Base-by-base conservation (phyloP, 2,329 filamentous ascomycete genomes). In the Pyrenochaeta sp. region DNA sequence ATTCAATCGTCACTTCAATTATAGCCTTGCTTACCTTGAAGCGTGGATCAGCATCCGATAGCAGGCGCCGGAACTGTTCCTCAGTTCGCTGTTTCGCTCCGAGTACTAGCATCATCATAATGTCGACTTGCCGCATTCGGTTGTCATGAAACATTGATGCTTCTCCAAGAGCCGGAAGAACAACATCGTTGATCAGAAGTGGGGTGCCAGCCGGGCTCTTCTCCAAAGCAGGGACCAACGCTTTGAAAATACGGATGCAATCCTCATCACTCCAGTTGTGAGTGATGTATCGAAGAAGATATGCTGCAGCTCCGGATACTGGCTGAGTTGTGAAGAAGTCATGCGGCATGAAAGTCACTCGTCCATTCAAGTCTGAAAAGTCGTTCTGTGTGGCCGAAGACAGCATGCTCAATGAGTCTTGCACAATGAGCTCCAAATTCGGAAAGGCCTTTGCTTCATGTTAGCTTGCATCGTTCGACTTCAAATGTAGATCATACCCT, bases 241-340 rank as follows among this genome's bases (percentile, higher is more conserved):
- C 54, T 18, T 49, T 49, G 26, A 76, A 51, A 20, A 76, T 73
- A 7, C 49, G 57, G n/a, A 68, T 54, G 21, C 62, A 65, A 20
- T 74, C 63, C 14, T 58, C 53, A 37, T 75, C 71, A 14, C 57
- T 57, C 68, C 67, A 74, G 41, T 77, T 74, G 46, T 76, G 74
- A 8, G 72, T 53, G n/a, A 74, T 61, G 41, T 65, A 67, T 11
- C 73, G 67, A n/a, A 76, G 53, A 7, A 75, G 52, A 46, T 72
- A 77, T 3, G 61, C 60, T 28, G 58, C 61, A 7, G 69, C 69
- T 4, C 48, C 44, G 14, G 45, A 35, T 4, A 57, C 39, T 10
- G 58, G 60, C 30, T 63, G 58, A 20, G 41, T 27, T 6, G 41
- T 34, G 48, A 59, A 63, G 45, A 60, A 63, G 22, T 58, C 47